phyloP scores from a whole-genome alignment of 1,284 basidiomycete species.

The Pseudozyma flocculosa region DNA sequence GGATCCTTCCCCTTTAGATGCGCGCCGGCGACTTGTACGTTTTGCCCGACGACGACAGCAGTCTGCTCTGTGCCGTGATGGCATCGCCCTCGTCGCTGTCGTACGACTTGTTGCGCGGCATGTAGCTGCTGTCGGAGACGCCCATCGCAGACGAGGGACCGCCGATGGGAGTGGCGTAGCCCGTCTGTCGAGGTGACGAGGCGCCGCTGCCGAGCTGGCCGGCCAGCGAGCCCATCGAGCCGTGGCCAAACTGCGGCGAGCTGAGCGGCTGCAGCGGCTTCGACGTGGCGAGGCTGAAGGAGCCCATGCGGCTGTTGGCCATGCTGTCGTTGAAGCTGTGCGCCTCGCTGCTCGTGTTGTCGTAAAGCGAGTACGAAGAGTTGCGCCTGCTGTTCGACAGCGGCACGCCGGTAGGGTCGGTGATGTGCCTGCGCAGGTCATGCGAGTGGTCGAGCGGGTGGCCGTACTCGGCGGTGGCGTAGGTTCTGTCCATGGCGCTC shows the following conservation, averaged over 20 bases:
- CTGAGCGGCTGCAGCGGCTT: constrained; percentile 23
- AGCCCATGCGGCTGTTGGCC: constrained; percentile 26
- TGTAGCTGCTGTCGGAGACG: not conserved
- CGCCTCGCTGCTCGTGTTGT: constrained; percentile 19
- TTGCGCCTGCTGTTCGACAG: constrained; percentile 5
- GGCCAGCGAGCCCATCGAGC: not conserved
- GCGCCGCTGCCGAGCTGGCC: not conserved
- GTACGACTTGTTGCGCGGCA: not conserved
- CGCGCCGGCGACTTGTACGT: too few species aligned
- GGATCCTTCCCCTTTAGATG: too few species aligned
- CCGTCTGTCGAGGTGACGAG: not conserved
- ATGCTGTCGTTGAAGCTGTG: constrained; percentile 14
- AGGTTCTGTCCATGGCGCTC: not conserved
- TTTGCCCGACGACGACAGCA: not conserved
- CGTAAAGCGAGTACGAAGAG: constrained; percentile 16
- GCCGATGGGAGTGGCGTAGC: not conserved
- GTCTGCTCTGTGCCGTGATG: not conserved
- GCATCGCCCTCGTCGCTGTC: not conserved
- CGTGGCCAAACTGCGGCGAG: constrained; percentile 6
- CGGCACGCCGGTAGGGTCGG: not conserved
- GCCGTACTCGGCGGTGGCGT: not conserved
- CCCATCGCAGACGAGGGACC: not conserved
- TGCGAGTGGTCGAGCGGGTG: not conserved
- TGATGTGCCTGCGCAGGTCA: not conserved
- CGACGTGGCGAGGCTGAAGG: constrained; percentile 22